phyloP scores from a whole-genome alignment of 257 asterid species.

The Agastache rugosa region DNA sequence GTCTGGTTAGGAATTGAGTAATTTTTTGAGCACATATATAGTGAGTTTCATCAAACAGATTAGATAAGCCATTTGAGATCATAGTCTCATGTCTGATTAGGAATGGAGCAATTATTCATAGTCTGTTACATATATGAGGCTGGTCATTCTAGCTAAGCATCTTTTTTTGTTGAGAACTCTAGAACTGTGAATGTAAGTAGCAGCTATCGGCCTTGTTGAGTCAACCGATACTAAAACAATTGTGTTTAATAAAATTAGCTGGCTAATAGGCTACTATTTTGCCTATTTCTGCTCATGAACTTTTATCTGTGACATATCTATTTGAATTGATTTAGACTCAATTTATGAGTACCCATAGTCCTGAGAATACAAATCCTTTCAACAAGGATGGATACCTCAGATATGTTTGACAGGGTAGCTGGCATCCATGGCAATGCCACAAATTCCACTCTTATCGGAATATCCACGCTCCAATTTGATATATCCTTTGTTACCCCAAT shows the following conservation, averaged over 20 bases:
- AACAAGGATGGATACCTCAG: constrained; percentile 26
- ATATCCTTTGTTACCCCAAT: constrained; percentile 71
- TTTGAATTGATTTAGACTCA: neutral
- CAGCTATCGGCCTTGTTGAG: neutral
- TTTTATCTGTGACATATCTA: constrained; percentile 27
- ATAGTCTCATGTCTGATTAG: neutral
- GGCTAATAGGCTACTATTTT: neutral
- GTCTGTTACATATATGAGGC: neutral
- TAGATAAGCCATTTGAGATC: neutral
- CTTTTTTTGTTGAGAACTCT: constrained; percentile 1
- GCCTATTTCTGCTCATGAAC: constrained; percentile 16
- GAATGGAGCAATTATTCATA: neutral
- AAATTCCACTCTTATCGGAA: constrained; percentile 40
- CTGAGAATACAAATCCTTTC: constrained; percentile 12
- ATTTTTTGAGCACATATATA: neutral
- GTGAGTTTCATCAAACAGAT: neutral
- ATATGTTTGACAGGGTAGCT: constrained; percentile 58
- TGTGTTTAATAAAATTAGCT: neutral
- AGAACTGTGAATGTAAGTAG: neutral
- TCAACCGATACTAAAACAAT: neutral
- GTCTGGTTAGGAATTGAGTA: constrained; percentile 3
- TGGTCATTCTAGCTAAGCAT: constrained; percentile 9
- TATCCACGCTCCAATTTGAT: constrained; percentile 51
- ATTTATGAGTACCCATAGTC: constrained; percentile 3
- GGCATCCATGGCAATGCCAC: constrained; percentile 61